Evolutionary conservation across 2,329 filamentous ascomycete species (phyloP).

Genomic region (Talaromyces marneffei): DNA sequence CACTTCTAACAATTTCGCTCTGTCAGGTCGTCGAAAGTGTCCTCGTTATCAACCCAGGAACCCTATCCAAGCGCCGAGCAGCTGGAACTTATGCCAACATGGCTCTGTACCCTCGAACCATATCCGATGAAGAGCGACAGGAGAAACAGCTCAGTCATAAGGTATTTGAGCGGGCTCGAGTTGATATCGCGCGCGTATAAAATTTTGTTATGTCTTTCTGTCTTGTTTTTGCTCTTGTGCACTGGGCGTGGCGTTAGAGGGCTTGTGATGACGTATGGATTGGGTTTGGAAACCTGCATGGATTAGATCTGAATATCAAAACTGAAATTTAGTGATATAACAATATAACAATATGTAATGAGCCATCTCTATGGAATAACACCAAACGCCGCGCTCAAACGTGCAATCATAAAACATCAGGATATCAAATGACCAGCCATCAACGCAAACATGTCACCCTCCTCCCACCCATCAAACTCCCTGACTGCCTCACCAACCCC

Average conservation of each 20-base stretch:
- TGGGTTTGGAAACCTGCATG: neutral
- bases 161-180: slow-evolving; percentile 74
- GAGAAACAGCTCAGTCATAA: slow-evolving; percentile 62
- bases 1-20: neutral
- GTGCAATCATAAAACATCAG: neutral
- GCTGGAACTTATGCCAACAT: slow-evolving; percentile 82
- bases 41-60: slow-evolving; percentile 83
- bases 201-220: neutral
- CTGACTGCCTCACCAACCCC: slow-evolving; percentile 24
- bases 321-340: neutral
- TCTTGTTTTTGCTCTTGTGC: neutral
- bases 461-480: slow-evolving; percentile 35
- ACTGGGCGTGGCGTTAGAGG: neutral
- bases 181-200: slow-evolving; percentile 78
- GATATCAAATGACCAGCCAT: neutral
- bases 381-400: slow-evolving; percentile 8
- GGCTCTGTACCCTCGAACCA: slow-evolving; percentile 60
- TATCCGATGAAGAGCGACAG: slow-evolving; percentile 54
- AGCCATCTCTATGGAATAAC: neutral
- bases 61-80: slow-evolving; percentile 74
- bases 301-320: neutral
- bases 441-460: slow-evolving; percentile 34
- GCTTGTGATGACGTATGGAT: neutral
- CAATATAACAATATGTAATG: neutral
- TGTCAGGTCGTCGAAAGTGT: slow-evolving; percentile 81